phyloP scores from a whole-genome alignment of 805 yeast genomes.

The Spencermartinsiella europaea region DNA sequence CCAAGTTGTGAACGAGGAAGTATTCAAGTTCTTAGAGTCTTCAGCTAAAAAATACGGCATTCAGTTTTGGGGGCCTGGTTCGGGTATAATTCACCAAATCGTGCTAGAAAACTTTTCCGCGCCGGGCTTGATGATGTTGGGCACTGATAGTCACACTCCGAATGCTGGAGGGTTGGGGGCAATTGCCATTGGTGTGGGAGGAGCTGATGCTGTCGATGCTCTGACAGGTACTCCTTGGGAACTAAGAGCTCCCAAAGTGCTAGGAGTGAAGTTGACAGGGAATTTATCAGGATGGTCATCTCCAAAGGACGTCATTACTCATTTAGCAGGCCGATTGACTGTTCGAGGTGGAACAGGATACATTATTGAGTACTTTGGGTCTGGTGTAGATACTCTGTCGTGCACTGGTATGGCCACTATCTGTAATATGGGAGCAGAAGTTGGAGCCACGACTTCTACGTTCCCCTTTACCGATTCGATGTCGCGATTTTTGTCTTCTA shows the following conservation, averaged over 20 bases:
- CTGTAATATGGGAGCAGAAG: constrained; percentile 99
- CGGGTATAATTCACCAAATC: constrained; percentile 97
- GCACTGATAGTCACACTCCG: constrained; percentile 98
- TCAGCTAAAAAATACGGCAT: constrained; percentile 95
- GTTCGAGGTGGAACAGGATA: constrained; percentile 98
- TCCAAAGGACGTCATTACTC: constrained; percentile 94
- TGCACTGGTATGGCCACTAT: constrained; percentile 99
- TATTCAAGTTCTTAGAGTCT: constrained; percentile 86
- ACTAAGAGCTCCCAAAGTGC: constrained; percentile 89
- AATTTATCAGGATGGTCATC: constrained; percentile 88
- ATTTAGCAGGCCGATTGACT: constrained; percentile 85
- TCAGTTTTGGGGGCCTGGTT: constrained; percentile 99
- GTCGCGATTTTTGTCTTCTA: constrained; percentile 72
- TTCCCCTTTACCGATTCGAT: constrained; percentile 91
- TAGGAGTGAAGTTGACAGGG: constrained; percentile 94
- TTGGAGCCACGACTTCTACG: constrained; percentile 96
- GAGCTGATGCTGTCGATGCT: constrained; percentile 99
- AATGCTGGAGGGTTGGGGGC: constrained; percentile 99
- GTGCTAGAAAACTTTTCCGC: constrained; percentile 94
- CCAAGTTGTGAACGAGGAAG: constrained; percentile 84
- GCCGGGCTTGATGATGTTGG: constrained; percentile 95
- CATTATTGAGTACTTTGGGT: constrained; percentile 95
- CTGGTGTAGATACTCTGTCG: constrained; percentile 80
- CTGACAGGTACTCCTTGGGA: constrained; percentile 98
- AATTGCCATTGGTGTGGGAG: constrained; percentile 98